Evolutionary conservation across 805 yeast genomes (phyloP).

Genomic region (Metschnikowia borealis): DNA sequence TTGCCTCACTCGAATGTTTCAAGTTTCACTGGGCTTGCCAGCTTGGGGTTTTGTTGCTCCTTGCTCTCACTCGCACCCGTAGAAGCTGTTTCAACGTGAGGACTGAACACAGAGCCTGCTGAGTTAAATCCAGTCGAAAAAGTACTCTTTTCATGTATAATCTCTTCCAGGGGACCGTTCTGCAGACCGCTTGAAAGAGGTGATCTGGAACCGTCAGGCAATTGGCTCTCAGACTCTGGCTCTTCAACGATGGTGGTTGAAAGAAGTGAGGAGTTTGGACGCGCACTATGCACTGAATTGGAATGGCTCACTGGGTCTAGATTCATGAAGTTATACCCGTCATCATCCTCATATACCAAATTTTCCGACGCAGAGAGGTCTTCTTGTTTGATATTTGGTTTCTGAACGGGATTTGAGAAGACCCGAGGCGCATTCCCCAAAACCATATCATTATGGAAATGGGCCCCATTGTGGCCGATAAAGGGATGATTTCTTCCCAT

Average conservation of each 20-base stretch:
- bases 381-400: neutral
- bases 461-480: neutral
- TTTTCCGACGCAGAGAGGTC: conserved; percentile 6
- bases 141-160: neutral
- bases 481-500: neutral
- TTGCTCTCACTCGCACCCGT: neutral
- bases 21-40: neutral
- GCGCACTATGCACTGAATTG: neutral
- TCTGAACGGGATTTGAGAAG: neutral
- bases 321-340: conserved; percentile 16
- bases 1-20: neutral
- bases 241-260: conserved; percentile 15
- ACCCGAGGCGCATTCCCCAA: neutral
- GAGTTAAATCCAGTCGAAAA: conserved; percentile 1
- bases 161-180: neutral
- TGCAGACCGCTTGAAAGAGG: neutral
- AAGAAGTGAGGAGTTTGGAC: conserved; percentile 5
- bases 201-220: neutral
- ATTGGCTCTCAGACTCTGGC: conserved; percentile 11
- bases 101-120: conserved; percentile 2
- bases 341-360: conserved; percentile 17
- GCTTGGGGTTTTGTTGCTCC: neutral
- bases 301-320: neutral
- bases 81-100: neutral
- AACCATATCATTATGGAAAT: neutral